A percentile compares a stretch with the other conserved stretches of the same genome.
Conservation (phyloP, 208 protist species). For the Baffinella frigidus region DNA sequence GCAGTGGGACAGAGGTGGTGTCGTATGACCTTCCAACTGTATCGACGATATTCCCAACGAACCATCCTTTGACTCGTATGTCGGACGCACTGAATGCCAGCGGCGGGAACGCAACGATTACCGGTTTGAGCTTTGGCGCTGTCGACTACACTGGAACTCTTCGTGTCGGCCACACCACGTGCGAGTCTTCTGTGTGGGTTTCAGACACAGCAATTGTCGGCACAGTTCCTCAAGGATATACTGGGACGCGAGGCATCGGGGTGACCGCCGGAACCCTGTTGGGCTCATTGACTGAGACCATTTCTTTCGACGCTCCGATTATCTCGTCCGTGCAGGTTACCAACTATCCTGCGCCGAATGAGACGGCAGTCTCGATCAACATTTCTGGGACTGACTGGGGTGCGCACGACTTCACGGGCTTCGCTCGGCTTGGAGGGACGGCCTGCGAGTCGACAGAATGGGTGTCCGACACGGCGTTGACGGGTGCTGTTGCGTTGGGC, state of each 20-base stretch:
- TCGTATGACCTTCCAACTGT: neutral
- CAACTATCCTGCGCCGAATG: too few relatives aligned
- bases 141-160: neutral
- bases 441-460: constrained; percentile 41
- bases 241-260: neutral
- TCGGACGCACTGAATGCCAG: too few relatives aligned
- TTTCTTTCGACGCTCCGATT: neutral
- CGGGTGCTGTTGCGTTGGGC: neutral
- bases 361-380: too few relatives aligned
- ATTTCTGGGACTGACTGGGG: too few relatives aligned
- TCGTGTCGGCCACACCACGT: neutral
- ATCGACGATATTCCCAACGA: neutral
- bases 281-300: neutral
- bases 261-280: neutral
- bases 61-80: too few relatives aligned
- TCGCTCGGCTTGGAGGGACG: too few relatives aligned
- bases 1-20: neutral
- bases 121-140: neutral
- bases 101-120: too few relatives aligned
- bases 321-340: too few relatives aligned
- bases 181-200: neutral
- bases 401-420: too few relatives aligned
- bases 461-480: constrained; percentile 2
- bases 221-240: neutral
- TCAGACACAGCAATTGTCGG: neutral